Conservation (phyloP, 2,329 filamentous ascomycete genomes). For the Dactylonectria macrodidyma region DNA sequence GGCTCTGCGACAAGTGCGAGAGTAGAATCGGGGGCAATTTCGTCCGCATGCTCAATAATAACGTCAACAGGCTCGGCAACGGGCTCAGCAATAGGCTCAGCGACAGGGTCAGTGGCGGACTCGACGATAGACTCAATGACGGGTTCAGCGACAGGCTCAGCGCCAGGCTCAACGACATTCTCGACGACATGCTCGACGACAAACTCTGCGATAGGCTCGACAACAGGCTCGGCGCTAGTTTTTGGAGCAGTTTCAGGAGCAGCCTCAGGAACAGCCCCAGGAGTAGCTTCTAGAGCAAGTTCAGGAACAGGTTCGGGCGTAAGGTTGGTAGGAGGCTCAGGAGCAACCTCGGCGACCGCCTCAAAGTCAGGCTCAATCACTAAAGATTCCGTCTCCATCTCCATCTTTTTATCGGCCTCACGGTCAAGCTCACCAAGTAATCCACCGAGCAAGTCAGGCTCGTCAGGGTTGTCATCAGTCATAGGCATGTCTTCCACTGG, state of each 20-base stretch:
- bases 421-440: conserved; percentile 62
- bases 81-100: conserved; percentile 10
- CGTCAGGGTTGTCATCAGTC: conserved; percentile 49
- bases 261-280: not conserved
- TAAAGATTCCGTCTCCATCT: conserved; percentile 12
- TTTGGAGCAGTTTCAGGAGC: not conserved
- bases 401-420: conserved; percentile 46
- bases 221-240: not conserved
- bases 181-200: conserved; percentile 15
- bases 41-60: conserved; percentile 9
- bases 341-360: conserved; percentile 3
- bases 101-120: not conserved
- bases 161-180: not conserved
- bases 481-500: conserved; percentile 35
- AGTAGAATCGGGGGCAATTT: not conserved
- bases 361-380: conserved; percentile 30
- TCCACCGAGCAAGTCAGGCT: conserved; percentile 62
- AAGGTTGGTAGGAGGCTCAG: conserved; percentile 11
- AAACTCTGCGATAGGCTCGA: not conserved
- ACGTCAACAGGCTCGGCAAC: not conserved
- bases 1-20: not conserved
- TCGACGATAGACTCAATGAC: not conserved
- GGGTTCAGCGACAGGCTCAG: not conserved
- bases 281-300: conserved; percentile 12
- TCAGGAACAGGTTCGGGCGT: conserved; percentile 23